Evolutionary conservation across 2,329 filamentous ascomycete genomes (phyloP), one percentile per base, ranked within the genome.

Genomic region (Arthrobotrys megalospora): DNA sequence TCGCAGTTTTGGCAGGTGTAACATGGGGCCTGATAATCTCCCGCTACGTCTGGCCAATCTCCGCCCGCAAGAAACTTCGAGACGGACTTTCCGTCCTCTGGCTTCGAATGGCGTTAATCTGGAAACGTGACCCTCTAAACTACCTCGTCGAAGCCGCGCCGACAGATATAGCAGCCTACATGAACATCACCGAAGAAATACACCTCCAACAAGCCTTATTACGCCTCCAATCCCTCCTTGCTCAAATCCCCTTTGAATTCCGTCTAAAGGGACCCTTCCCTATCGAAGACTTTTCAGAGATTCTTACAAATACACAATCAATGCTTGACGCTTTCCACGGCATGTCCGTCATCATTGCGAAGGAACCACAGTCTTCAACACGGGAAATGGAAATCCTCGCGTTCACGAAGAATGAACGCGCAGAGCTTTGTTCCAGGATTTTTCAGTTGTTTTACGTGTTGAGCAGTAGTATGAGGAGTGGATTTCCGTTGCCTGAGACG

Each of bases 291-390:
- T 94, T 92, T 83, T 89, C 88, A 3, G 89, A 90, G 41, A 92
- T 98, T 72, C 88, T 98, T 83, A 89, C 89, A 21, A 91, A 91
- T 8, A 97, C 94, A 0, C 91, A 91, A 79, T 90, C 92, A 65
- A 93, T 97, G 85, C 89, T 98, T 3, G 94, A 97, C 84, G 91
- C 93, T 43, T 97, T 99, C 84, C 94, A 98, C 83, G 93, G 94
- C 64, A 97, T 99, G 93, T 96, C 95, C 80, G 89, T 97, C 10
- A 91, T 97, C 79, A 94, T 97, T 43, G 88, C 92, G 82, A 95
- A 94, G 82, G 92, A 95, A 76, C 86, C 91, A 10, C 88, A 89
- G 43, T 89, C 93, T 0, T 93, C 91, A 1, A 89, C 91, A 28
- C 94, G 95, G 3, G 95, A 98, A 85, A 90, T 91, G 70, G 91